These are phyloP conservation scores for Dichotomocladium elegans DNA, from an alignment of 371 early-diverging fungal genomes.

Conservation along the genomic window DNA sequence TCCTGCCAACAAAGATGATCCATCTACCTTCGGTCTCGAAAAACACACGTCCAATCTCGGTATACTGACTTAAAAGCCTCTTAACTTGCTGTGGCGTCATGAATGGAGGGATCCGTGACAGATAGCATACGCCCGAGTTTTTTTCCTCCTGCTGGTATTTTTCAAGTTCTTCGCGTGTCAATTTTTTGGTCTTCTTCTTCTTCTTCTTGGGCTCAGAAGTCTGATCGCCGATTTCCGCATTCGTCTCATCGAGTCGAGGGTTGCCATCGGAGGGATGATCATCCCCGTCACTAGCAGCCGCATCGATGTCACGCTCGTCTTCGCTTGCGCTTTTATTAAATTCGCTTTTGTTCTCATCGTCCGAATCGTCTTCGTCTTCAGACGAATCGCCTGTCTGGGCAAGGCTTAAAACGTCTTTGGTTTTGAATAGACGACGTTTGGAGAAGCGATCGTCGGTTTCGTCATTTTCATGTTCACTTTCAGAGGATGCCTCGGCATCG, in stretches of 20 bases:
- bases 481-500: slow-evolving; percentile 9
- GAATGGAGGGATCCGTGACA: slow-evolving; percentile 88
- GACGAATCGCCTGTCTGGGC: slow-evolving; percentile 14
- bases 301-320: slow-evolving; percentile 18
- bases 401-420: slow-evolving; percentile 2
- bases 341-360: too few relatives aligned
- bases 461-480: slow-evolving; percentile 21
- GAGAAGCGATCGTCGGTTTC: slow-evolving; percentile 26
- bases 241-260: slow-evolving; percentile 3
- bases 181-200: slow-evolving; percentile 53
- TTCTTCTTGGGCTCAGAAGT: slow-evolving; percentile 19
- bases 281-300: slow-evolving; percentile 5
- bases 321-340: too few relatives aligned
- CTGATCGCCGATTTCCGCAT: neutral
- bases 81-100: slow-evolving; percentile 85
- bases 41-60: slow-evolving; percentile 82
- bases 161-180: slow-evolving; percentile 66
- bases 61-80: slow-evolving; percentile 67
- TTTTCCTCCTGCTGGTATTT: slow-evolving; percentile 70
- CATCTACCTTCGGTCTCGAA: slow-evolving; percentile 75
- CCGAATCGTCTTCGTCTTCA: slow-evolving; percentile 23
- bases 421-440: slow-evolving; percentile 13
- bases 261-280: slow-evolving; percentile 3
- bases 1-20: neutral
- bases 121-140: slow-evolving; percentile 84